A percentile compares a stretch with the other conserved stretches of the same genome.
These are phyloP conservation scores for Echria macrotheca DNA, from an alignment of 495 filamentous ascomycete species.

Conservation along the genomic window DNA sequence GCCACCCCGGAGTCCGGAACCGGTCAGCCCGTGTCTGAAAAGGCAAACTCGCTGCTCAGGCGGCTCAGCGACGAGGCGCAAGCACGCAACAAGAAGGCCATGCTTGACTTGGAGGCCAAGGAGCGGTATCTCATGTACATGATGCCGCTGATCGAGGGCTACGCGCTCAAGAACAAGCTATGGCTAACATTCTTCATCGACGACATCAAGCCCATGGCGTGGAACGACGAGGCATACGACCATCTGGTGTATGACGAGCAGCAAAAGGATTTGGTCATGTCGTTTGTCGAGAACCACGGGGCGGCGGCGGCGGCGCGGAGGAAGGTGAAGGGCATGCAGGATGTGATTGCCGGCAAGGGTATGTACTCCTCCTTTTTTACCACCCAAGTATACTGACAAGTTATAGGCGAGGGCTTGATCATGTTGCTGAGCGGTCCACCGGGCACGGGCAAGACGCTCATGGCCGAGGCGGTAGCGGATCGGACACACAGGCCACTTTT, in stretches of 20 bases:
- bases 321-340: constrained; percentile 10
- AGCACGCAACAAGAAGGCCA: constrained; percentile 22
- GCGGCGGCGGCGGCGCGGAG: background rate
- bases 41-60: background rate
- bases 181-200: constrained; percentile 36
- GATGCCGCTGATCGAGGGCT: constrained; percentile 33
- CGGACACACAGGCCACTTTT: constrained; percentile 45
- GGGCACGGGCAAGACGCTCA: constrained; percentile 56
- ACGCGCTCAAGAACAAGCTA: constrained; percentile 35
- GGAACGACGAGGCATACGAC: constrained; percentile 35
- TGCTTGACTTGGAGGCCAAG: constrained; percentile 20
- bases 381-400: background rate
- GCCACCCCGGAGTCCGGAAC: background rate
- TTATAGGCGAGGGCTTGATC: constrained; percentile 25
- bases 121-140: constrained; percentile 30
- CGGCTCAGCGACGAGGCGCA: constrained; percentile 23
- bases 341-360: constrained; percentile 24
- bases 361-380: background rate
- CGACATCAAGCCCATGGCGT: constrained; percentile 27
- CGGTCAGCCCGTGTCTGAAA: background rate
- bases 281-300: constrained; percentile 36
- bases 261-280: constrained; percentile 36
- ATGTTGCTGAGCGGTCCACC: constrained; percentile 42
- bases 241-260: constrained; percentile 36
- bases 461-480: constrained; percentile 51